Conservation (phyloP, 1,284 basidiomycete genomes). For the Ceratobasidium sp. region DNA sequence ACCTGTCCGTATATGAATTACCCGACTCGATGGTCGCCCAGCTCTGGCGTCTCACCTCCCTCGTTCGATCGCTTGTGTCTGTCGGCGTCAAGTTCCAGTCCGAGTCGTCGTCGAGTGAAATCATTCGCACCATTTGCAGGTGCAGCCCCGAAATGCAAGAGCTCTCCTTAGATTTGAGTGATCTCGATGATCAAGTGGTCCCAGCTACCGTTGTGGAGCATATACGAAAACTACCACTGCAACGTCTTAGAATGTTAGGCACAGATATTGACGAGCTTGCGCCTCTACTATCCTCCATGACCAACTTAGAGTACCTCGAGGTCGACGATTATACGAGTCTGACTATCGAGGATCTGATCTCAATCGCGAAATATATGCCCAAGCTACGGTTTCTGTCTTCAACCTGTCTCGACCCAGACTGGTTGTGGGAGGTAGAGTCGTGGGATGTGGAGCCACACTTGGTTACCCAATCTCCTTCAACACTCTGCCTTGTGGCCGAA, state of each 20-base stretch:
- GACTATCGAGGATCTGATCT: not conserved
- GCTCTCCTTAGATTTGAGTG: not conserved
- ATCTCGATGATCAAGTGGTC: not conserved
- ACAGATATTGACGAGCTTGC: not conserved
- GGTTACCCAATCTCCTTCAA: not conserved
- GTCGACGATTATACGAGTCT: not conserved
- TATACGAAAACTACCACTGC: not conserved
- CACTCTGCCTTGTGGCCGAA: too few species aligned
- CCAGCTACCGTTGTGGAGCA: not conserved
- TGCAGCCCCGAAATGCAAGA: not conserved
- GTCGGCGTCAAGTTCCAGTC: not conserved
- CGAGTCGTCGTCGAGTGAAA: not conserved
- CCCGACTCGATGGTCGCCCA: not conserved
- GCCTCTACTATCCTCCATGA: not conserved
- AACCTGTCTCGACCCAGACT: not conserved
- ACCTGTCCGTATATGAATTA: not conserved
- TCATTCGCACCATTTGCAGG: not conserved
- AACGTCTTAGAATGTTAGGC: not conserved
- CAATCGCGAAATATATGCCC: not conserved
- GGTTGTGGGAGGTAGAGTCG: not conserved
- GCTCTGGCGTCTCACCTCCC: not conserved
- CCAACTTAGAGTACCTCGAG: constrained; percentile 11
- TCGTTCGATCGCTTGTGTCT: not conserved
- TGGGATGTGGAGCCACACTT: not conserved
- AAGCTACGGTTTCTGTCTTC: not conserved